Percentiles rank a stretch among this genome's conserved stretches.
These are phyloP conservation scores for Paecilomyces sp. DNA, from an alignment of 2,329 filamentous ascomycete species.

Conservation along the genomic window DNA sequence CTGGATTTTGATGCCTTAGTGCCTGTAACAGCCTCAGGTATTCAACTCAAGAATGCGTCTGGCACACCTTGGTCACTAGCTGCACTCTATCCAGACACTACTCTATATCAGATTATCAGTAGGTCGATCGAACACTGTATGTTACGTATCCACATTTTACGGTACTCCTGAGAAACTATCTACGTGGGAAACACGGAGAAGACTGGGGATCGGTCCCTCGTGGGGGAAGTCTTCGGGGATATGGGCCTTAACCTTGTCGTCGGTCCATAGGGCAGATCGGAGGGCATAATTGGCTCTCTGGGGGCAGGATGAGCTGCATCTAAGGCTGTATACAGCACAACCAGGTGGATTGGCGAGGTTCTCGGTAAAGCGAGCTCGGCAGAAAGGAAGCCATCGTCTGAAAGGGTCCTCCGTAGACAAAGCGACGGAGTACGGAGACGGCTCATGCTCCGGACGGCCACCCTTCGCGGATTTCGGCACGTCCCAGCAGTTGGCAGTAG, in stretches of 20 bases:
- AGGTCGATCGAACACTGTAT: neutral
- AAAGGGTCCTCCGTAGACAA: neutral
- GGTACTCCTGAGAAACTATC: neutral
- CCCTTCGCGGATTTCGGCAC: neutral
- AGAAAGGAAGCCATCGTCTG: conserved; percentile 1
- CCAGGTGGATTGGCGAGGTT: conserved; percentile 1
- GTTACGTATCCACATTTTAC: neutral
- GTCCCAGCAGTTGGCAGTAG: neutral
- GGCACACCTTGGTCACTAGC: neutral
- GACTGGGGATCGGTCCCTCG: neutral
- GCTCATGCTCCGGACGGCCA: neutral
- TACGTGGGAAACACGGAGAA: neutral
- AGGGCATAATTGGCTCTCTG: neutral
- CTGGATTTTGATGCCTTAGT: neutral
- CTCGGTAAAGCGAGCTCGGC: conserved; percentile 1
- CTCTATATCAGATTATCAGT: neutral
- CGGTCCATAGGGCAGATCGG: neutral
- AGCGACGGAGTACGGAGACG: neutral
- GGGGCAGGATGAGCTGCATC: neutral
- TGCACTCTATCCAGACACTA: neutral
- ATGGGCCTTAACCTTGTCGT: neutral
- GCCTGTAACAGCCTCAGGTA: neutral
- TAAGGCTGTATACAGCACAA: neutral
- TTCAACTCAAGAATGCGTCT: neutral
- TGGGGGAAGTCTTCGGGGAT: neutral